These are phyloP conservation scores for Aspergillus neotritici DNA, from an alignment of 2,329 filamentous ascomycete species.

Conservation along the genomic window DNA sequence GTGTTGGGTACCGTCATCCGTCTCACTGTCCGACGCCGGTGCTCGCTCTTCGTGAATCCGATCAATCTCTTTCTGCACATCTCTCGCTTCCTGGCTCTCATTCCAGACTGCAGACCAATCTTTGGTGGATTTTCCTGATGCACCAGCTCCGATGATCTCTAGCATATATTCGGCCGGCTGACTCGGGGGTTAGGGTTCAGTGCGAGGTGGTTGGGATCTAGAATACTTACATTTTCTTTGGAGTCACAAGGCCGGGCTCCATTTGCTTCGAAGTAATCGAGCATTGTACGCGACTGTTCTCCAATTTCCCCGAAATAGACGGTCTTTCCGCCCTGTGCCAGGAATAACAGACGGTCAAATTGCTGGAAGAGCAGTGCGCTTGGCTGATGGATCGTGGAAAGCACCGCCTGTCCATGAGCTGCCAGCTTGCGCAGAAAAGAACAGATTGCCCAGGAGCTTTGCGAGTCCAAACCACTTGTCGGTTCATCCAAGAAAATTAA, in stretches of 20 bases:
- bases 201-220: neutral
- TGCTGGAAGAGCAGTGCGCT: conserved; percentile 89
- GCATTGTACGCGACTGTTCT: conserved; percentile 49
- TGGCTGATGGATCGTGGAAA: conserved; percentile 91
- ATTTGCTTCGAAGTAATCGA: conserved; percentile 58
- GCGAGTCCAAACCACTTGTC: conserved; percentile 82
- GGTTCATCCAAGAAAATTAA: conserved; percentile 89
- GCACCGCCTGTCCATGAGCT: conserved; percentile 77
- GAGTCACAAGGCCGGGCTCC: conserved; percentile 56
- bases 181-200: conserved; percentile 9
- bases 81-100: conserved; percentile 50
- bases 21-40: conserved; percentile 23
- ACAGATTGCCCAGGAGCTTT: conserved; percentile 84
- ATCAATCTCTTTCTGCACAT: conserved; percentile 54
- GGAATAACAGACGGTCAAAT: conserved; percentile 59
- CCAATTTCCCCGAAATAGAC: conserved; percentile 65
- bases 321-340: conserved; percentile 58
- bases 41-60: conserved; percentile 49
- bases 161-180: conserved; percentile 68
- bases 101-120: conserved; percentile 62
- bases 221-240: conserved; percentile 50
- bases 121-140: conserved; percentile 60
- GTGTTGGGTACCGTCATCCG: conserved; percentile 46
- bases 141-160: conserved; percentile 51
- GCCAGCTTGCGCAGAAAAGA: conserved; percentile 82